These are phyloP conservation scores for Solanum commersonii DNA, from an alignment of 257 asterid genomes.

Conservation along the genomic window DNA sequence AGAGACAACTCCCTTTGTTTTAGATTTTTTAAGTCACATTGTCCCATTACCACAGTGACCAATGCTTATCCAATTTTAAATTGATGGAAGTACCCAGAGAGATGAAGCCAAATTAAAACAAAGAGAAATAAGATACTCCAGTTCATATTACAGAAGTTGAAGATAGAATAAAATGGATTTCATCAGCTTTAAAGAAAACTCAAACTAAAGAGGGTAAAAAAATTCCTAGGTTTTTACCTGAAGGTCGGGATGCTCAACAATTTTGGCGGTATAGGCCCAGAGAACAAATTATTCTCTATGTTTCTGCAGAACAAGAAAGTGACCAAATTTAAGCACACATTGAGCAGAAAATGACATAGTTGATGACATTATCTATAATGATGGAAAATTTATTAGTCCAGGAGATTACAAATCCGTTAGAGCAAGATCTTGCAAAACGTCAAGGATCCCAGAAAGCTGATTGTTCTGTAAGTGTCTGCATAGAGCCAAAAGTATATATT, in stretches of 20 bases:
- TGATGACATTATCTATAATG: not conserved
- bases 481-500: conserved; percentile 1
- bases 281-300: conserved; percentile 77
- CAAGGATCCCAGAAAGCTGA: conserved; percentile 70
- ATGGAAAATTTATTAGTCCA: not conserved
- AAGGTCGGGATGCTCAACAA: conserved; percentile 59
- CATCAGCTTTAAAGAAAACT: not conserved
- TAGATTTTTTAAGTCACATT: not conserved
- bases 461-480: conserved; percentile 86
- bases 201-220: not conserved
- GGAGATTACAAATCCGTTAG: conserved; percentile 56
- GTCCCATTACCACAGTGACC: not conserved
- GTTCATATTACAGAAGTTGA: not conserved
- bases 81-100: not conserved
- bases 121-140: not conserved
- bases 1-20: not conserved
- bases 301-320: conserved; percentile 35
- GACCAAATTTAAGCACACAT: not conserved
- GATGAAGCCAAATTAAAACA: not conserved
- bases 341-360: not conserved
- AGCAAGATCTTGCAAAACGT: conserved; percentile 77
- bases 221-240: conserved; percentile 39
- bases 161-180: not conserved
- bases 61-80: not conserved
- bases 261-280: conserved; percentile 78